phyloP scores from a whole-genome alignment of 1,284 basidiomycete species.

The Cystobasidiaceae sp. region DNA sequence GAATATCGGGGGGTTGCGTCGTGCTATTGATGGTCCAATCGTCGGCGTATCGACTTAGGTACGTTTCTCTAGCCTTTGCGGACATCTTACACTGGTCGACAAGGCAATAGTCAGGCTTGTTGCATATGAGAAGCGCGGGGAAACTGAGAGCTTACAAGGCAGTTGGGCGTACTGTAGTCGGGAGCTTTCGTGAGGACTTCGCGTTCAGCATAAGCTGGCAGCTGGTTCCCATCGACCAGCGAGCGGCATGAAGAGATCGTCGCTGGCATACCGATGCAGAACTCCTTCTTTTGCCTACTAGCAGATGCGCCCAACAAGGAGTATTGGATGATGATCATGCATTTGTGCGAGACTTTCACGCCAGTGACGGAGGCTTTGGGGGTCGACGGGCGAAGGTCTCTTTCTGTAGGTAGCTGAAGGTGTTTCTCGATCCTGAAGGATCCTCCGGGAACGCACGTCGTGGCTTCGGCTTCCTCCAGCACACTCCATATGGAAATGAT shows the following conservation, averaged over 20 bases:
- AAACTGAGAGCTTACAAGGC: background rate
- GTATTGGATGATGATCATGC: constrained; percentile 3
- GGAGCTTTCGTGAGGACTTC: constrained; percentile 2
- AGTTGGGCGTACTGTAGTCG: background rate
- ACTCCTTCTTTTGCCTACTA: constrained; percentile 24
- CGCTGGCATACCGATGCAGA: constrained; percentile 13
- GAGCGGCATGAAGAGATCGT: constrained; percentile 23
- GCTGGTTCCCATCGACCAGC: constrained; percentile 18
- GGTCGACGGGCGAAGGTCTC: background rate
- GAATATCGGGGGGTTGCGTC: background rate
- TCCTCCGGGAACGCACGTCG: background rate
- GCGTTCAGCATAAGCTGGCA: constrained; percentile 21
- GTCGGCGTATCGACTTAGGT: background rate
- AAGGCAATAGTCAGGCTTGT: background rate
- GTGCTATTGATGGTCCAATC: background rate
- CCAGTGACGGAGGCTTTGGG: constrained; percentile 12
- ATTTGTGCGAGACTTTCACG: constrained; percentile 9
- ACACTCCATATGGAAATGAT: constrained; percentile 3
- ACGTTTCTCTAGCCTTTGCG: background rate
- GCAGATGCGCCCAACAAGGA: background rate
- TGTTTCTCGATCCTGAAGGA: constrained; percentile 1
- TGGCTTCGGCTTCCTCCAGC: background rate
- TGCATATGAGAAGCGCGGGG: background rate
- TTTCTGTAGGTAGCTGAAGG: constrained; percentile 4
- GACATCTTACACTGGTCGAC: background rate